Evolutionary conservation across 2,329 filamentous ascomycete species (phyloP), one percentile per base, ranked within the genome.

Genomic region (Seiridium cupressi): DNA sequence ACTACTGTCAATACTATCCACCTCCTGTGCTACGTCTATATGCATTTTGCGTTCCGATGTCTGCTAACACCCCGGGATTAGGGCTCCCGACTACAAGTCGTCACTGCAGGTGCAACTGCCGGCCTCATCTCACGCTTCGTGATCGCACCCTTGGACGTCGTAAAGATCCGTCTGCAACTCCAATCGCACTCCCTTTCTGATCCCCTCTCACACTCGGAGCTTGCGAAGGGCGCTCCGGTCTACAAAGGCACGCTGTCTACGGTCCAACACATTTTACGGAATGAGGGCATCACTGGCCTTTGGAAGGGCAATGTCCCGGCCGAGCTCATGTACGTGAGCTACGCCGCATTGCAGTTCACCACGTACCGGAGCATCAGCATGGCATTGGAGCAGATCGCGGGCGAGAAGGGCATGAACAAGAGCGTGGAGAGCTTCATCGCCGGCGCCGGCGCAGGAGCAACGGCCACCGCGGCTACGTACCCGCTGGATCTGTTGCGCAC

Each of bases 281-380:
- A 93, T 69, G 95, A 99, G 74, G 95, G 95, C 47, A 72, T 98
- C 66, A 89, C 89, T 57, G 90, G 87, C 36, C 84, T 99, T 65
- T 99, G 95, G 95, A 98, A 98, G 81, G 95, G 95, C 73, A 99
- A 99, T 73, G 87, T 99, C 61, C 93, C 95, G 44, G 95, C 95
- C 56, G 95, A 98, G 81, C 78, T 95, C 64, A 88, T 99, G 78
- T 99, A 99, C 78, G 83, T 99, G 65, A 89, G 88, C 74, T 99
- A 98, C 77, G 89, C 92, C 64, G 90, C 90, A 63, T 81, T 91
- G 40, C 95, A 99, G 76, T 99, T 99, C 81, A 89, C 91, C 36
- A 83, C 91, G 35, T 99, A 99, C 79, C 89, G 92, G 60, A 87
- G 86, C 56, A 83, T 86, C 32, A 91, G 90, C 1, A 77, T 91